Evolutionary conservation across 495 filamentous ascomycete genomes (phyloP).

Genomic region (Xylaria flabelliformis): DNA sequence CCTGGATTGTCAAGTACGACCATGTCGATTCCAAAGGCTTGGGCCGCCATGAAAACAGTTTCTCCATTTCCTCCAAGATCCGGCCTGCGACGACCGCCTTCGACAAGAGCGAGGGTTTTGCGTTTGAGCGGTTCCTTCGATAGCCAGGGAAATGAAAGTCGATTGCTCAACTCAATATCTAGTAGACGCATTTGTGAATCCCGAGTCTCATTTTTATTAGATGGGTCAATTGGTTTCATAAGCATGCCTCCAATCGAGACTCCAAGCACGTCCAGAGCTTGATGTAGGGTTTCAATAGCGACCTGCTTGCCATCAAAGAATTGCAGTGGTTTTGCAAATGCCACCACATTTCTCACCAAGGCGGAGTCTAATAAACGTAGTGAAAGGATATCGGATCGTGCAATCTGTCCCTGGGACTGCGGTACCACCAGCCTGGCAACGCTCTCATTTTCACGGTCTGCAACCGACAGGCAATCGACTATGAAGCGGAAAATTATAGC

Average conservation of each 20-base stretch:
- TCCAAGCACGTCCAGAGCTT: neutral
- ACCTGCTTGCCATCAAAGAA: neutral
- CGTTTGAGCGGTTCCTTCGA: neutral
- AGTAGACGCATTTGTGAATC: neutral
- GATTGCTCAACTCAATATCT: neutral
- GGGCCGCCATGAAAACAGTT: slow-evolving; percentile 8
- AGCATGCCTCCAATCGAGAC: neutral
- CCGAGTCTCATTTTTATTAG: neutral
- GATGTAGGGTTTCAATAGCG: neutral
- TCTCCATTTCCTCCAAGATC: slow-evolving; percentile 4
- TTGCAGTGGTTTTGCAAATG: slow-evolving; percentile 4
- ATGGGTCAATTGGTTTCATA: neutral
- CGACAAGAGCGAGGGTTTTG: slow-evolving; percentile 1
- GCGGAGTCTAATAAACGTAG: neutral
- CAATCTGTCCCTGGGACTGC: slow-evolving; percentile 2
- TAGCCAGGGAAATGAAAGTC: slow-evolving; percentile 2
- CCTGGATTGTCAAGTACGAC: slow-evolving; percentile 1
- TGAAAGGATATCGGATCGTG: neutral
- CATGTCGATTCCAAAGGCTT: neutral
- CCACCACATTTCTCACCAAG: neutral
- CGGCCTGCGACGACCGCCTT: neutral
- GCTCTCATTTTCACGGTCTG: slow-evolving; percentile 4
- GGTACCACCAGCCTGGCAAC: neutral
- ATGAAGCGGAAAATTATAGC: slow-evolving; percentile 3
- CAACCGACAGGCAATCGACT: slow-evolving; percentile 1